phyloP scores from a whole-genome alignment of 192 early-diverging fungal genomes.

The Coemansia sp. region DNA sequence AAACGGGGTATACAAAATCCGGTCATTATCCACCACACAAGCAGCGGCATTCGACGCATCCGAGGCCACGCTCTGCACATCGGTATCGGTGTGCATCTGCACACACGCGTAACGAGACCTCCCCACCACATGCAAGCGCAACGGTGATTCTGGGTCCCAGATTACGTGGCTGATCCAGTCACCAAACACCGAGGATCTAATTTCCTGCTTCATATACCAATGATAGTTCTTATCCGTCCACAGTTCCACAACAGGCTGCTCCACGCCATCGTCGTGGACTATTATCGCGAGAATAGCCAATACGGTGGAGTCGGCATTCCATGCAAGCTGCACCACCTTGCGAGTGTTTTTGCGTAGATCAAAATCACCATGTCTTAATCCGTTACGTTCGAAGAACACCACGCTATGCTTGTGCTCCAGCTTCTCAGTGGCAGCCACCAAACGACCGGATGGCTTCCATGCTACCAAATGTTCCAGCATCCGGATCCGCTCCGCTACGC shows the following conservation, averaged over 20 bases:
- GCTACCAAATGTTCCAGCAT: slow-evolving; percentile 73
- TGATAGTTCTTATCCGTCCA: slow-evolving; percentile 96
- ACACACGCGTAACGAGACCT: slow-evolving; percentile 12
- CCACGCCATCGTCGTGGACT: slow-evolving; percentile 12
- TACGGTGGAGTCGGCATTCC: slow-evolving; percentile 89
- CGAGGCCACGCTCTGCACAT: slow-evolving; percentile 25
- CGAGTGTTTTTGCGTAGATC: slow-evolving; percentile 59
- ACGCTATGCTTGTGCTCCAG: slow-evolving; percentile 81
- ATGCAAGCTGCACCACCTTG: slow-evolving; percentile 55
- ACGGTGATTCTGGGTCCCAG: slow-evolving; percentile 83
- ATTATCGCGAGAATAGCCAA: slow-evolving; percentile 74
- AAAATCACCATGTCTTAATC: slow-evolving; percentile 92
- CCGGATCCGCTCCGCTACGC: slow-evolving; percentile 76
- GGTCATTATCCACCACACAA: slow-evolving; percentile 75
- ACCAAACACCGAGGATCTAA: slow-evolving; percentile 47
- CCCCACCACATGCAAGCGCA: slow-evolving; percentile 65
- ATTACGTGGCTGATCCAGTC: slow-evolving; percentile 55
- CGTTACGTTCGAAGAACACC: slow-evolving; percentile 94
- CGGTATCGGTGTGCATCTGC: slow-evolving; percentile 16
- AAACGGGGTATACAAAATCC: slow-evolving; percentile 52
- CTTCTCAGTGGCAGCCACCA: slow-evolving; percentile 79
- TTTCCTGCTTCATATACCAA: slow-evolving; percentile 94
- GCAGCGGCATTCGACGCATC: slow-evolving; percentile 55
- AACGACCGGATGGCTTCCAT: slow-evolving; percentile 86
- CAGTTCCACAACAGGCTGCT: slow-evolving; percentile 68